Evolutionary conservation across 2,329 filamentous ascomycete species (phyloP).

Genomic region (Helminthosporium solani): DNA sequence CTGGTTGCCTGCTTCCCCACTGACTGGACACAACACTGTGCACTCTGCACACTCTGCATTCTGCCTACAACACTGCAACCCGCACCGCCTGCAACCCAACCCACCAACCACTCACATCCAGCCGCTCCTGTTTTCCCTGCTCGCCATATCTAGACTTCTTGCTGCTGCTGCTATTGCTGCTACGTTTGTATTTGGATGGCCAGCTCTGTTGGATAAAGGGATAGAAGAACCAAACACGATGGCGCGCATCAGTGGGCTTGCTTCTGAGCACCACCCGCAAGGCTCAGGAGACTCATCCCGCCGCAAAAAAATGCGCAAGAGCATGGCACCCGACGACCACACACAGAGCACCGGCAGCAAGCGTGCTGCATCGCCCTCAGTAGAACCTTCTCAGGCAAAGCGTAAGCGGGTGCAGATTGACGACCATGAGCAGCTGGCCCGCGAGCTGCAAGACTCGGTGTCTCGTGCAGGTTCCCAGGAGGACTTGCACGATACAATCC

Average conservation of each 20-base stretch:
- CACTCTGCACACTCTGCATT: no score
- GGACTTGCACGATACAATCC: constrained; percentile 14
- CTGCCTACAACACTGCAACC: constrained; percentile 4
- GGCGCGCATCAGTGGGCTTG: constrained; percentile 37
- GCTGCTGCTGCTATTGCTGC: background rate
- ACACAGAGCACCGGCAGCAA: constrained; percentile 21
- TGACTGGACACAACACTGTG: no score
- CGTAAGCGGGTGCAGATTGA: constrained; percentile 35
- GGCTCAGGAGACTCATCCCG: constrained; percentile 37
- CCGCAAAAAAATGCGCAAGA: constrained; percentile 35
- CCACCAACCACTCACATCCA: background rate
- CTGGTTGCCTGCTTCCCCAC: no score
- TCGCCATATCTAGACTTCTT: no score
- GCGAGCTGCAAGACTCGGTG: constrained; percentile 35
- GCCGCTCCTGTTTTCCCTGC: background rate
- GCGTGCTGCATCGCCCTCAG: constrained; percentile 30
- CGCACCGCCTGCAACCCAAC: background rate
- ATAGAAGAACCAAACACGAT: no score
- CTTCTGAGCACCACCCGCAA: constrained; percentile 39
- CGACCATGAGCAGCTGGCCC: constrained; percentile 35
- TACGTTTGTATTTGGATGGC: no score
- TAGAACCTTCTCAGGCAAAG: constrained; percentile 30
- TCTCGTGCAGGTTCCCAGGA: constrained; percentile 27
- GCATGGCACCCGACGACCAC: constrained; percentile 22
- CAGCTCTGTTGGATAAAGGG: no score